These are phyloP conservation scores for Canavalia gladiata DNA, from an alignment of 306 rosid genomes.

Conservation along the genomic window DNA sequence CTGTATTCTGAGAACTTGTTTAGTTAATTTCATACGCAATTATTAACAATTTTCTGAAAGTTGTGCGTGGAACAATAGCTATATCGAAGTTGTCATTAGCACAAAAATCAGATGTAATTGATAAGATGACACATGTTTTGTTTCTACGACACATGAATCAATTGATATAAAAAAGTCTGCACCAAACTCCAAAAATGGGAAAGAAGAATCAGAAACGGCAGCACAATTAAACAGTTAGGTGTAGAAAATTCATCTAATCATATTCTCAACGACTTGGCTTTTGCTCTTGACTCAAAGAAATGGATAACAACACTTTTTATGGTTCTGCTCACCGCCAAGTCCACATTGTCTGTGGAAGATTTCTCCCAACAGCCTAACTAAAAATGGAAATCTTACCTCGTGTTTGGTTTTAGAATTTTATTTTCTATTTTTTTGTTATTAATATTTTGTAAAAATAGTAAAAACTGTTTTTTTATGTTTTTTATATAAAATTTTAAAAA, in stretches of 20 bases:
- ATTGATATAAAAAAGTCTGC: neutral
- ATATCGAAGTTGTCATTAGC: neutral
- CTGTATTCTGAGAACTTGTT: neutral
- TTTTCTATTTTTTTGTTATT: too few species aligned
- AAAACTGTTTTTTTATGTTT: too few species aligned
- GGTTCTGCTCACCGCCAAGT: neutral
- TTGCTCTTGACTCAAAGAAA: neutral
- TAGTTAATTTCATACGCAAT: neutral
- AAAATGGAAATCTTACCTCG: neutral
- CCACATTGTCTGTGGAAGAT: conserved; percentile 2
- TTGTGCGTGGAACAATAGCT: neutral
- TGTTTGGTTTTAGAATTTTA: neutral
- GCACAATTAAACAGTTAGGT: neutral
- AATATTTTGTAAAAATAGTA: too few species aligned
- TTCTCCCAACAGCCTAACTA: neutral
- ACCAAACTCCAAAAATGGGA: neutral
- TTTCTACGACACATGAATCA: neutral
- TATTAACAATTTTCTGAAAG: neutral
- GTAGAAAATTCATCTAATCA: conserved; percentile 12
- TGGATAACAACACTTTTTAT: neutral
- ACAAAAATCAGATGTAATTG: neutral
- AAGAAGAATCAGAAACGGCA: neutral
- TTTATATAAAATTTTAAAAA: too few species aligned
- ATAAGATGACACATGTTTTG: conserved; percentile 11
- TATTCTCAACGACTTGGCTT: neutral